Conservation (phyloP, 192 early-diverging fungal genomes). For the Coemansia sp. region DNA sequence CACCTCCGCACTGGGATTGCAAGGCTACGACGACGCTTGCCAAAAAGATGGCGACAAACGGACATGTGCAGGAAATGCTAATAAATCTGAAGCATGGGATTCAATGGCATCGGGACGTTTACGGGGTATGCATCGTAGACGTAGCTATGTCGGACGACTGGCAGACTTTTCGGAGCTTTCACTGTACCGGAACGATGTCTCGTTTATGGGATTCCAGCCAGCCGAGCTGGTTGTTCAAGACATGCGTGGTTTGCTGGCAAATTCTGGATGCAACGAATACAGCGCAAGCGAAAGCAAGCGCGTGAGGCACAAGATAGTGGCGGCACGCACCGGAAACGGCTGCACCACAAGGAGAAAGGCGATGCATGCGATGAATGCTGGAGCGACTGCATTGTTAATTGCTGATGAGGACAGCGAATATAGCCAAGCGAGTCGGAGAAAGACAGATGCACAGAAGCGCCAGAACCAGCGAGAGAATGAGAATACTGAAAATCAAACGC, state of each 20-base stretch:
- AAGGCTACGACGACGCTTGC: not conserved
- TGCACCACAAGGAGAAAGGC: conserved; percentile 46
- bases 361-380: conserved; percentile 40
- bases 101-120: not conserved
- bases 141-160: conserved; percentile 36
- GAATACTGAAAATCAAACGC: conserved; percentile 6
- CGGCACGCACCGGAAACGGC: conserved; percentile 30
- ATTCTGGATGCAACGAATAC: conserved; percentile 48
- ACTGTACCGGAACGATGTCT: conserved; percentile 26
- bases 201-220: conserved; percentile 21
- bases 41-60: not conserved
- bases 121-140: conserved; percentile 16
- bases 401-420: conserved; percentile 7
- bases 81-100: not conserved
- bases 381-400: conserved; percentile 41
- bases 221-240: conserved; percentile 35
- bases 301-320: conserved; percentile 32
- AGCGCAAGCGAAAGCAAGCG: conserved; percentile 30
- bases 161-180: conserved; percentile 40
- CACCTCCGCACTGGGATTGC: not conserved
- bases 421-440: not conserved
- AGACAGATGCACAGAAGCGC: not conserved
- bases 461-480: not conserved
- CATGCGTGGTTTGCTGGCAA: conserved; percentile 25
- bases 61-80: not conserved